A percentile compares a stretch with the other conserved stretches of the same genome.
These are phyloP conservation scores for Papiliotrema flavescens DNA, from an alignment of 1,284 basidiomycete genomes.

Conservation along the genomic window DNA sequence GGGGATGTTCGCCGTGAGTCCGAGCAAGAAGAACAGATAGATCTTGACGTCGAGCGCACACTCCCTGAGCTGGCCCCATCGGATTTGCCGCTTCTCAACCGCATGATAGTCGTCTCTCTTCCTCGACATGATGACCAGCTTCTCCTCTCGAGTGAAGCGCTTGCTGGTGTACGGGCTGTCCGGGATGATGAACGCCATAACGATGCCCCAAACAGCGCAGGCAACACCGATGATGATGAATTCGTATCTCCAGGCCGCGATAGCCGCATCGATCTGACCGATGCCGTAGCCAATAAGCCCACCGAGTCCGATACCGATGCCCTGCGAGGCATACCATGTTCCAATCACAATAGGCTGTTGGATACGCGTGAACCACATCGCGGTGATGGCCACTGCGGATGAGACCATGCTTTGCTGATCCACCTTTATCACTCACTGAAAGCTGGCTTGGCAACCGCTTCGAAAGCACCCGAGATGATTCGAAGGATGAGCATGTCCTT, in stretches of 20 bases:
- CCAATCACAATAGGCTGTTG: slow-evolving; percentile 42
- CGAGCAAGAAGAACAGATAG: slow-evolving; percentile 43
- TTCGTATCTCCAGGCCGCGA: slow-evolving; percentile 44
- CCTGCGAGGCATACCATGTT: slow-evolving; percentile 39
- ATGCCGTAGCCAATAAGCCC: slow-evolving; percentile 39
- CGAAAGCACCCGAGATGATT: slow-evolving; percentile 47
- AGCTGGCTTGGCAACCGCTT: slow-evolving; percentile 46
- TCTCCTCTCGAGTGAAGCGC: slow-evolving; percentile 43
- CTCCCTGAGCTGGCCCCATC: slow-evolving; percentile 46
- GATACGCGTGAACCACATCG: slow-evolving; percentile 34
- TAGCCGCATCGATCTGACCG: slow-evolving; percentile 35
- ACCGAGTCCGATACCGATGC: slow-evolving; percentile 35
- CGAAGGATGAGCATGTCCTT: slow-evolving; percentile 47
- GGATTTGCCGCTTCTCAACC: slow-evolving; percentile 47
- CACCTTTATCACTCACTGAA: slow-evolving; percentile 13
- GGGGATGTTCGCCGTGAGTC: slow-evolving; percentile 40
- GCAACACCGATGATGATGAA: slow-evolving; percentile 42
- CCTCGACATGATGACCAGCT: slow-evolving; percentile 43
- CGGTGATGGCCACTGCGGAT: slow-evolving; percentile 24
- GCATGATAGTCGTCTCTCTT: slow-evolving; percentile 47
- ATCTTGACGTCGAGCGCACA: slow-evolving; percentile 41
- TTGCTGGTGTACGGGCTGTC: slow-evolving; percentile 29
- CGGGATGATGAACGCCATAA: slow-evolving; percentile 35
- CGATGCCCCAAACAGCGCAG: slow-evolving; percentile 35
- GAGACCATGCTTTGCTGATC: background rate